Conservation (phyloP, 208 protist species). For the Crithidia fasciculata region DNA sequence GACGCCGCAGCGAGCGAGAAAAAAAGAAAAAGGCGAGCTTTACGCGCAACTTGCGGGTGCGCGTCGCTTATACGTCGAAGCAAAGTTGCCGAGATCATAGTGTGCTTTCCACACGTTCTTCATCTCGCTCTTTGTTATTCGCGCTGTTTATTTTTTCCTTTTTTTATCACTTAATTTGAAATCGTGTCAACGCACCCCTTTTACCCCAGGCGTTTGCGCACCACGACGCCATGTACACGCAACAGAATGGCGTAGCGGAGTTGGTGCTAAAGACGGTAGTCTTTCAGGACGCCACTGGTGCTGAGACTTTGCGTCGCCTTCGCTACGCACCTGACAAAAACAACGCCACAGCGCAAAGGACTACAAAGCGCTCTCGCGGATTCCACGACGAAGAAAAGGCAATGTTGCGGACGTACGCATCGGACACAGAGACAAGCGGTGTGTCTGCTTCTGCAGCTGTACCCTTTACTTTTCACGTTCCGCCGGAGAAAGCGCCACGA, state of each 20-base stretch:
- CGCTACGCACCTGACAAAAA: no score
- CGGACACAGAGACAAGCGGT: no score
- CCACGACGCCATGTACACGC: slow-evolving; percentile 18
- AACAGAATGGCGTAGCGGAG: slow-evolving; percentile 12
- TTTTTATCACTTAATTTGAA: slow-evolving; percentile 1
- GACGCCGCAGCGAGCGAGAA: no score
- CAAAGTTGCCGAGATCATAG: no score
- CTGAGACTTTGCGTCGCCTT: not conserved
- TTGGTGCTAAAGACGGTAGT: slow-evolving; percentile 27
- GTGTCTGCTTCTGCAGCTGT: no score
- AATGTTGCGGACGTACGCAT: no score
- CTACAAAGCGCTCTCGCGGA: slow-evolving; percentile 16
- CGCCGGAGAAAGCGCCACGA: not conserved
- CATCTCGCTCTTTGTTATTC: not conserved
- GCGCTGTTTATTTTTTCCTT: not conserved
- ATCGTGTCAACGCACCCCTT: no score
- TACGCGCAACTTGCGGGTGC: no score
- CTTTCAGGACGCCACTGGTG: slow-evolving; percentile 6
- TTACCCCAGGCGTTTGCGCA: not conserved
- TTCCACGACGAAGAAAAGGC: no score
- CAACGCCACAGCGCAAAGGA: not conserved
- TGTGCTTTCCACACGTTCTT: not conserved
- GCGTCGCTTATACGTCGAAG: no score
- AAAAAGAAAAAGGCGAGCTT: no score
- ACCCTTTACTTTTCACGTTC: not conserved